A percentile compares a stretch with the other conserved stretches of the same genome.
phyloP scores from a whole-genome alignment of 2,329 filamentous ascomycete genomes.

The Ascochyta viciae-villosae region DNA sequence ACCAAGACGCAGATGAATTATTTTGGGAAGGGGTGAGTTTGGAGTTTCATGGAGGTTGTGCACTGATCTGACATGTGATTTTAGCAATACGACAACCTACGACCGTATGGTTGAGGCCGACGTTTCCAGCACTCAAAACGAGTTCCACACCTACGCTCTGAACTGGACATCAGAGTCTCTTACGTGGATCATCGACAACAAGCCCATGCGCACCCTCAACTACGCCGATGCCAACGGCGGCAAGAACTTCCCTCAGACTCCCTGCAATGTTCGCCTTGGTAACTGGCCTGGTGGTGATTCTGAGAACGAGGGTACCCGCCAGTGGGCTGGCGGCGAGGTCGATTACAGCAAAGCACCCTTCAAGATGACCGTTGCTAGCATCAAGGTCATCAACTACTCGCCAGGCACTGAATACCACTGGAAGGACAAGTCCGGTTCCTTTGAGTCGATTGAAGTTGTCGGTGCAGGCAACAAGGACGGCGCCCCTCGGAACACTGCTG shows the following conservation, averaged over 20 bases:
- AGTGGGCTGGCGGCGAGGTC: constrained; percentile 70
- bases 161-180: constrained; percentile 73
- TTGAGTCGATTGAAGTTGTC: constrained; percentile 57
- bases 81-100: constrained; percentile 69
- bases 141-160: constrained; percentile 73
- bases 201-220: constrained; percentile 68
- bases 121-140: constrained; percentile 63
- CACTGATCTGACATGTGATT: no score
- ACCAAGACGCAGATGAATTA: constrained; percentile 70
- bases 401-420: constrained; percentile 60
- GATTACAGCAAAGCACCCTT: constrained; percentile 58
- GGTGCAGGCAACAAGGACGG: constrained; percentile 44
- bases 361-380: constrained; percentile 59
- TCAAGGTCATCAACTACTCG: constrained; percentile 61
- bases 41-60: no score
- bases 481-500: constrained; percentile 35
- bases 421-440: constrained; percentile 57
- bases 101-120: constrained; percentile 71
- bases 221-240: constrained; percentile 65
- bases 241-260: constrained; percentile 75
- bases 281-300: constrained; percentile 59
- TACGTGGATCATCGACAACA: constrained; percentile 74
- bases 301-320: constrained; percentile 63
- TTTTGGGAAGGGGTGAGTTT: neutral
- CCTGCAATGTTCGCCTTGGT: constrained; percentile 64